Evolutionary conservation across 1,139 yeast species (phyloP).

Genomic region (Saccharomyces hybrid): DNA sequence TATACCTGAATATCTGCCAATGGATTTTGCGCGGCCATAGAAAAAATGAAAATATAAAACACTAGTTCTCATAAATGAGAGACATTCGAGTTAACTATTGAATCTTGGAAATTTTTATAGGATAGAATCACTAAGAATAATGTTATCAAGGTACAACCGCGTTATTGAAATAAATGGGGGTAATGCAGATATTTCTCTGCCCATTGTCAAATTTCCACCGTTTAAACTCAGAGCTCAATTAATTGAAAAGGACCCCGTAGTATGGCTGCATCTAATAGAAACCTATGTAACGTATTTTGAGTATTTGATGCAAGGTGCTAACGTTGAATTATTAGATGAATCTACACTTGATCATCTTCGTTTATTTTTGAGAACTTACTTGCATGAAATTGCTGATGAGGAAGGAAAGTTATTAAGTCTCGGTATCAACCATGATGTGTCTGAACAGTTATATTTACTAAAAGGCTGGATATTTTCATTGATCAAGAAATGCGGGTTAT

Average conservation of each 20-base stretch:
- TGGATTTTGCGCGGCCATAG: not conserved
- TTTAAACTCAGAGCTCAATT: conserved; percentile 62
- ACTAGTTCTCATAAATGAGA: not conserved
- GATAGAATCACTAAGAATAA: not conserved
- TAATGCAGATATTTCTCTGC: conserved; percentile 32
- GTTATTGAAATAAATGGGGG: conserved; percentile 25
- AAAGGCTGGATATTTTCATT: conserved; percentile 46
- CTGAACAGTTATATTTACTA: conserved; percentile 41
- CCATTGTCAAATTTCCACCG: conserved; percentile 67
- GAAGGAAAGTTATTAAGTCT: conserved; percentile 51
- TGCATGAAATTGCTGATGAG: conserved; percentile 55
- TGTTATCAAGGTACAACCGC: conserved; percentile 3
- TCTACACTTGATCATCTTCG: conserved; percentile 54
- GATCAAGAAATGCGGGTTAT: conserved; percentile 45
- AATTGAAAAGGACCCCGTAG: conserved; percentile 74
- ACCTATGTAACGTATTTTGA: conserved; percentile 48
- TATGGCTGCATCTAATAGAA: conserved; percentile 66
- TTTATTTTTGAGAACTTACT: conserved; percentile 46
- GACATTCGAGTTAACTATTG: not conserved
- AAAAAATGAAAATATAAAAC: not conserved
- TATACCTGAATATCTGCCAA: not conserved
- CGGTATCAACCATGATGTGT: conserved; percentile 64
- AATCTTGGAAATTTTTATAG: not conserved
- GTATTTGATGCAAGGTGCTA: conserved; percentile 34
- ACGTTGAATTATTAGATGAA: conserved; percentile 36